Evolutionary conservation across 176 grass and related monocot species (phyloP).

Genomic region (Musa acuminata): DNA sequence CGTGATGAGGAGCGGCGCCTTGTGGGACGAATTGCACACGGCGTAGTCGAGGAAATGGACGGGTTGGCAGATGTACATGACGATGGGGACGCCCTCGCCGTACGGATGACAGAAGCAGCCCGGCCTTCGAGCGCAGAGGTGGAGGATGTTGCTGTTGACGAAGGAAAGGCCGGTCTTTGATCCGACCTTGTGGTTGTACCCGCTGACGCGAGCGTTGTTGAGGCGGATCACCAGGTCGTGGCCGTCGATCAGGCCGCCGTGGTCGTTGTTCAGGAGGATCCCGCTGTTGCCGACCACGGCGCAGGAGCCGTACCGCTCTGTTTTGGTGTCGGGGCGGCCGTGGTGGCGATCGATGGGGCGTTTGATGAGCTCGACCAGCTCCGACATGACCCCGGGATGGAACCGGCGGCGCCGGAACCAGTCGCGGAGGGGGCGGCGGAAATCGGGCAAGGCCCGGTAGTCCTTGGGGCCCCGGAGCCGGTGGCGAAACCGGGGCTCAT

Average conservation of each 20-base stretch:
- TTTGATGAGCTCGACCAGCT: slow-evolving; percentile 64
- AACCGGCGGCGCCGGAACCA: slow-evolving; percentile 45
- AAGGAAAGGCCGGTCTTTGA: slow-evolving; percentile 44
- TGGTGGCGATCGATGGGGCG: slow-evolving; percentile 48
- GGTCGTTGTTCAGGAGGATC: slow-evolving; percentile 30
- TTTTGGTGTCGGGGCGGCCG: not conserved
- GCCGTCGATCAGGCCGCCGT: slow-evolving; percentile 40
- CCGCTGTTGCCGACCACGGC: slow-evolving; percentile 61
- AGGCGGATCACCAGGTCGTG: slow-evolving; percentile 69
- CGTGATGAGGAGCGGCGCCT: slow-evolving; percentile 42
- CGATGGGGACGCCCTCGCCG: slow-evolving; percentile 37
- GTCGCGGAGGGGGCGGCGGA: slow-evolving; percentile 19
- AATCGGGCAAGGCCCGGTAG: slow-evolving; percentile 10
- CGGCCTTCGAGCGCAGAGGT: slow-evolving; percentile 32
- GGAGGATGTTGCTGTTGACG: slow-evolving; percentile 58
- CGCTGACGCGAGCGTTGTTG: slow-evolving; percentile 58
- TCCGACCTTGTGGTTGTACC: slow-evolving; percentile 39
- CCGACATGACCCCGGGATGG: slow-evolving; percentile 46
- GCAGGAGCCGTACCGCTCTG: slow-evolving; percentile 20
- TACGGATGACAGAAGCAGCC: slow-evolving; percentile 52
- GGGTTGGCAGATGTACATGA: slow-evolving; percentile 64
- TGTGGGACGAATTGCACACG: slow-evolving; percentile 42
- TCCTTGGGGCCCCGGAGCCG: slow-evolving; percentile 13
- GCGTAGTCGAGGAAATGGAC: slow-evolving; percentile 59
- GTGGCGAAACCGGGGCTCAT: not conserved